Percentiles rank a stretch among this genome's conserved stretches.
These are phyloP conservation scores for Iris macrosiphon DNA, from an alignment of 106 monocot species.

Conservation along the genomic window DNA sequence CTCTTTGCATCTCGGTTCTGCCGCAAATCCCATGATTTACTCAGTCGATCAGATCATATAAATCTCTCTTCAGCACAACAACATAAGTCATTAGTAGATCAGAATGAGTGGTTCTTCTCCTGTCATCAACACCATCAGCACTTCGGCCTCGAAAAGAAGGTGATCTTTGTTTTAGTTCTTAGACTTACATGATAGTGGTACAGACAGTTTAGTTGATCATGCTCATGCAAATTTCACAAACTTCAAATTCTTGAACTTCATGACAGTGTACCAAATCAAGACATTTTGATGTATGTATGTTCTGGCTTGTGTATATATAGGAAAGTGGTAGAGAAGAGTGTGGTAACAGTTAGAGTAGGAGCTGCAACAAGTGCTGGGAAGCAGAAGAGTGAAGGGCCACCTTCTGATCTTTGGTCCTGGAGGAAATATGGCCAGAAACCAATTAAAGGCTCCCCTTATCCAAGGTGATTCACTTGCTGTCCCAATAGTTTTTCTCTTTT, in stretches of 20 bases:
- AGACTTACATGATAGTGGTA: too few relatives aligned
- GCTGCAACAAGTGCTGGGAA: conserved; percentile 17
- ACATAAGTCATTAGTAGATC: too few relatives aligned
- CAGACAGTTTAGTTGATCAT: too few relatives aligned
- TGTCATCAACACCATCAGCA: too few relatives aligned
- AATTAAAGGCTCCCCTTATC: too few relatives aligned
- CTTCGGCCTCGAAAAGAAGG: conserved; percentile 11
- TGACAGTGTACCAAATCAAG: neutral
- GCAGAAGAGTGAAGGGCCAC: conserved; percentile 27
- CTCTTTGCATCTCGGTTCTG: too few relatives aligned
- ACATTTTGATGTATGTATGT: neutral
- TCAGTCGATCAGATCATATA: too few relatives aligned
- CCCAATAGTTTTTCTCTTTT: neutral
- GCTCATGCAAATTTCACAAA: too few relatives aligned
- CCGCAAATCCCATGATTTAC: too few relatives aligned
- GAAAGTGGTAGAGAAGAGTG: conserved; percentile 27
- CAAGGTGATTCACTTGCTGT: conserved; percentile 29
- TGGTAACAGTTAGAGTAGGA: conserved; percentile 30
- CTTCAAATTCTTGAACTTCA: too few relatives aligned
- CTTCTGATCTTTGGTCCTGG: conserved; percentile 45
- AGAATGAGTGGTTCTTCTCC: too few relatives aligned
- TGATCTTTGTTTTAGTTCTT: neutral
- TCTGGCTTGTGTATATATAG: conserved; percentile 7
- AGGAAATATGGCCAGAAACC: conserved; percentile 54
- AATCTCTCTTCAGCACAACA: too few relatives aligned